Base-by-base conservation (phyloP, 371 early-diverging fungal genomes). In the Chytridiales sp. region DNA sequence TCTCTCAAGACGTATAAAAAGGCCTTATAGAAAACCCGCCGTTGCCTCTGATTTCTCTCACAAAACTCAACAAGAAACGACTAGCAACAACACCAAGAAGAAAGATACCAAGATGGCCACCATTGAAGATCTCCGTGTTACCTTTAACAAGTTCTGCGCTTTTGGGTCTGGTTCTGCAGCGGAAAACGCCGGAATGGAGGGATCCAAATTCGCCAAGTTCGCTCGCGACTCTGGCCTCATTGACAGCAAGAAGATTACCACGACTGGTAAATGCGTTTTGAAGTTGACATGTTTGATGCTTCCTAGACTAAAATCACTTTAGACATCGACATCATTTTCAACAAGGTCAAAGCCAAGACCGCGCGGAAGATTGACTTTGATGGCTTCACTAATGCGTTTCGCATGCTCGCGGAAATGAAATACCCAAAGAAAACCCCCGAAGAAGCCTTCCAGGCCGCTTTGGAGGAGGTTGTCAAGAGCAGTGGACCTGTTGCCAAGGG, bases 151-250 rank as follows among this genome's bases (percentile, higher is more conserved):
- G 11, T 78, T 72, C 58, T 70, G 70, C 65, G 48, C 61, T 29
- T 78, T 78, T 58, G 78, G 78, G 11, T 53, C 51, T 52, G 59
- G 73, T 39, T 71, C 67, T 57, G 40, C 68, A 15, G 21, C 17
- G 3, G n/a, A n/a, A n/a, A n/a, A n/a, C n/a, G n/a, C n/a, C n/a
- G n/a, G n/a, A n/a, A 67, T 77, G 69, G 77, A 77, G 56, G 69
- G 70, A 34, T 58, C 73, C 51, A 69, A 72, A 48, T 80, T 73
- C 53, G 77, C 76, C 11, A 80, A 80, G 63, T 72, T 80, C 34
- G 63, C 69, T 22, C 62, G 70, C 32, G 80, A 80, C 59, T 59
- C 58, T 36, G 62, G 62, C 48, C 29, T 80, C 19, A 55, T 80
- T 29, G 76, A 78, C 64, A 57, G 57, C 57, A 75, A 71, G 59